phyloP scores from a whole-genome alignment of 192 early-diverging fungal species.

The Linnemannia zychae region DNA sequence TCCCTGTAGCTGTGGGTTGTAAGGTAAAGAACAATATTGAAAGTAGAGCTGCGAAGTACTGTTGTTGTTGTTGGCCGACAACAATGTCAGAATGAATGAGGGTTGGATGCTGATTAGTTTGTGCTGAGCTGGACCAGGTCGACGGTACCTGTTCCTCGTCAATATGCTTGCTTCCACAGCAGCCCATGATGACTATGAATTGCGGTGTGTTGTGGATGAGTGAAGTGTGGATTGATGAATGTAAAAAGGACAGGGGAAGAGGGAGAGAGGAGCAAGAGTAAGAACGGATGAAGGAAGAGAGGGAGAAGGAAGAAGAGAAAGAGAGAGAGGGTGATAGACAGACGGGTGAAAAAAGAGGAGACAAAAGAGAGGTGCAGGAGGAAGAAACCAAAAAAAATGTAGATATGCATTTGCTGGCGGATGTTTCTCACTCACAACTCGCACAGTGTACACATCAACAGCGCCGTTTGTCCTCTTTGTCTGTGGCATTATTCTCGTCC shows the following conservation, averaged over 20 bases:
- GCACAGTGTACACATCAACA: neutral
- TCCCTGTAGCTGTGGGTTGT: too few species aligned
- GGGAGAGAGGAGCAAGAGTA: neutral
- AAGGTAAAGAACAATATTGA: too few species aligned
- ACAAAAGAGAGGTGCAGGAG: neutral
- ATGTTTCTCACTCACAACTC: too few species aligned
- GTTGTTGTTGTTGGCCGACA: too few species aligned
- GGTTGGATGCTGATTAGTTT: neutral
- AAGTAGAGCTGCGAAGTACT: too few species aligned
- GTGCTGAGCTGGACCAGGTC: neutral
- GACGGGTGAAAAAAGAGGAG: neutral
- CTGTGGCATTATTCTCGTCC: neutral
- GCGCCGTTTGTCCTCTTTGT: neutral
- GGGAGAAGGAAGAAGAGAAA: neutral
- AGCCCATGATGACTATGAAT: conserved; percentile 39
- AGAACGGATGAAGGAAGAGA: neutral
- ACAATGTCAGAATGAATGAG: too few species aligned
- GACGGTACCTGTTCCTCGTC: conserved; percentile 27
- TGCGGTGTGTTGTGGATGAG: neutral
- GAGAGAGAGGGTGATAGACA: neutral
- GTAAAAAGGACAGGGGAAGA: neutral
- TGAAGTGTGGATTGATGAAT: neutral
- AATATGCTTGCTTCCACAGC: conserved; percentile 50
- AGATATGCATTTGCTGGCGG: neutral
- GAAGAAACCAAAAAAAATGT: neutral